Evolutionary conservation across 768 basidiomycete species (phyloP), one percentile per base, ranked within the genome.

Genomic region (Pleurotus salmoneostramineus): DNA sequence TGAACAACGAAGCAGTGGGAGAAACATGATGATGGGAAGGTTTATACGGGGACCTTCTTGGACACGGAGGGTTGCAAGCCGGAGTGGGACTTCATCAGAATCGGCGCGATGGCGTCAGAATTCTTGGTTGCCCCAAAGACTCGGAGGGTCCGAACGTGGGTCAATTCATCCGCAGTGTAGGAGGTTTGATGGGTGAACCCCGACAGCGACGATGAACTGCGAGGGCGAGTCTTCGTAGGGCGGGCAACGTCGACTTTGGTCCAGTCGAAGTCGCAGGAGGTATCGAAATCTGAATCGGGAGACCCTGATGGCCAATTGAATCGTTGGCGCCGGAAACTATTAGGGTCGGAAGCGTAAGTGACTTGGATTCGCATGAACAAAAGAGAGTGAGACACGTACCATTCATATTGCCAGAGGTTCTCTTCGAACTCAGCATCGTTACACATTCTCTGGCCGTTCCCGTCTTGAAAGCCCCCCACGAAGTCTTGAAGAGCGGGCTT

Each of bases 221-320:
- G 67, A 58, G 47, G 63, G 64, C 51, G 63, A 64, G 40, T 68
- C 65, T 15, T 58, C 56, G 42, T 52, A 43, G 57, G 51, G 46
- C 50, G 59, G 56, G 44, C 61, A 21, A 34, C 34, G 46, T 58
- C 42, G 50, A 42, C 32, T 14, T 60, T 61, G 59, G 51, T 43
- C 47, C 58, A 52, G 36, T 47, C 56, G 11, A 58, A 45, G 31
- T 64, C 49, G 45, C 54, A 54, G 48, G 64, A 51, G 57, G 62
- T 48, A 11, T 63, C 57, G 54, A 60, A 49, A 50, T 64, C 61
- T 67, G 63, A 63, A 60, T 75, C 74, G 50, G 72, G 65, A 33
- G 69, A 66, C 45, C 81, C 78, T 42, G 76, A 71, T 4, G 87
- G 85, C 87, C 87, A 89, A 63, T 88, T 82, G 66, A 89, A 82